Conservation (phyloP, 2,329 filamentous ascomycete species). For the Clathrospora elynae region DNA sequence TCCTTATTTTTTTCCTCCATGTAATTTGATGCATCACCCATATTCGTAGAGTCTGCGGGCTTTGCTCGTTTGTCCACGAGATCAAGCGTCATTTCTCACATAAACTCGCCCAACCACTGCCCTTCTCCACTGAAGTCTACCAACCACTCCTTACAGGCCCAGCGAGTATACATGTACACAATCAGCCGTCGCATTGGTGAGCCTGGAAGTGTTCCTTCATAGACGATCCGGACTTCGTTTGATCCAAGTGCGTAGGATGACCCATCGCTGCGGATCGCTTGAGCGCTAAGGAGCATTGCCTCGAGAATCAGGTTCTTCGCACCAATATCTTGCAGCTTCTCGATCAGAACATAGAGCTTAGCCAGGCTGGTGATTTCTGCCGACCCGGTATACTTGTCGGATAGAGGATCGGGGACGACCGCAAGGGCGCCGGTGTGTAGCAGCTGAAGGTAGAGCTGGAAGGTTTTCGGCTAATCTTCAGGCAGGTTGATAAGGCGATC, state of each 20-base stretch:
- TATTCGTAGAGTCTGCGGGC: neutral
- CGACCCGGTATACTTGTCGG: neutral
- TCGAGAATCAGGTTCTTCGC: slow-evolving; percentile 9
- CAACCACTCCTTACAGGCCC: neutral
- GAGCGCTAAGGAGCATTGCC: neutral
- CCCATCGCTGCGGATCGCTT: neutral
- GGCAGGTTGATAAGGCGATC: slow-evolving; percentile 6
- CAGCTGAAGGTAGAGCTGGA: slow-evolving; percentile 7
- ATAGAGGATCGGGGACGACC: neutral
- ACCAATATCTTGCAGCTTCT: slow-evolving; percentile 19
- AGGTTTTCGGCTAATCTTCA: slow-evolving; percentile 4
- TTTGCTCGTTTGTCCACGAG: neutral
- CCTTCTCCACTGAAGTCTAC: neutral
- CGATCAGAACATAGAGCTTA: slow-evolving; percentile 17
- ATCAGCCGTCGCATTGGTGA: neutral
- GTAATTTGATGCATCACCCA: neutral
- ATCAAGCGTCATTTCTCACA: neutral
- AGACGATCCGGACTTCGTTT: neutral
- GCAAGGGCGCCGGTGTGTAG: slow-evolving; percentile 5
- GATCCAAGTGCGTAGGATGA: no score
- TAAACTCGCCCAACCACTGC: neutral
- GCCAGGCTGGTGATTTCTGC: neutral
- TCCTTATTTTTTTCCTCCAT: no score
- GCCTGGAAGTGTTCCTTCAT: neutral
- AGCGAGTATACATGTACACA: neutral